Evolutionary conservation across 805 yeast species (phyloP).

Genomic region (Saccharomycopsis synnaedendra): DNA sequence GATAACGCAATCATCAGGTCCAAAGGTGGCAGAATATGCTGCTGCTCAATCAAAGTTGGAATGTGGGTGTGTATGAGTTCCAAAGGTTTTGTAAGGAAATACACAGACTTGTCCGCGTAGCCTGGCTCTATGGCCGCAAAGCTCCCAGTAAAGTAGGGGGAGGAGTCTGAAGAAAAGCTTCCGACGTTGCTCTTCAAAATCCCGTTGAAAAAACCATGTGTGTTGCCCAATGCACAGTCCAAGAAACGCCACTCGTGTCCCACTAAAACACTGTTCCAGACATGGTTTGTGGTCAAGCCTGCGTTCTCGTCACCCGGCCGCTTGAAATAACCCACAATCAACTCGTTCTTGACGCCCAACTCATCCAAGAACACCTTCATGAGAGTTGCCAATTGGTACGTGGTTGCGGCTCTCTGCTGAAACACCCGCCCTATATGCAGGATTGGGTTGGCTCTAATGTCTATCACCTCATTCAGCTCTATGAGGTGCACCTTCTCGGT

Average conservation of each 20-base stretch:
- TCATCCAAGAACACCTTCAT: constrained; percentile 63
- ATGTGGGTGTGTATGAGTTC: constrained; percentile 75
- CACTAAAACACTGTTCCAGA: constrained; percentile 75
- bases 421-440: constrained; percentile 21
- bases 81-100: constrained; percentile 70
- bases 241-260: constrained; percentile 65
- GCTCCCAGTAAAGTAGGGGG: background rate
- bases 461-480: constrained; percentile 26
- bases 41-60: constrained; percentile 69
- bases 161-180: too few species aligned
- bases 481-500: constrained; percentile 44
- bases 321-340: constrained; percentile 75
- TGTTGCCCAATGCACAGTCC: constrained; percentile 60
- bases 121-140: background rate
- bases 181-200: constrained; percentile 21
- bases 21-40: constrained; percentile 78
- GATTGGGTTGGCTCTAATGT: constrained; percentile 22
- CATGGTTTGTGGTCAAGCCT: constrained; percentile 54
- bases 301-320: constrained; percentile 50
- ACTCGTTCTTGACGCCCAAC: constrained; percentile 61
- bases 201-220: constrained; percentile 39
- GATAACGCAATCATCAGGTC: constrained; percentile 69
- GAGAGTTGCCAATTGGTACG: constrained; percentile 67
- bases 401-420: constrained; percentile 40
- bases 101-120: constrained; percentile 36